Base-by-base conservation (phyloP, 2,329 filamentous ascomycete genomes). In the Aspergillus sp. region DNA sequence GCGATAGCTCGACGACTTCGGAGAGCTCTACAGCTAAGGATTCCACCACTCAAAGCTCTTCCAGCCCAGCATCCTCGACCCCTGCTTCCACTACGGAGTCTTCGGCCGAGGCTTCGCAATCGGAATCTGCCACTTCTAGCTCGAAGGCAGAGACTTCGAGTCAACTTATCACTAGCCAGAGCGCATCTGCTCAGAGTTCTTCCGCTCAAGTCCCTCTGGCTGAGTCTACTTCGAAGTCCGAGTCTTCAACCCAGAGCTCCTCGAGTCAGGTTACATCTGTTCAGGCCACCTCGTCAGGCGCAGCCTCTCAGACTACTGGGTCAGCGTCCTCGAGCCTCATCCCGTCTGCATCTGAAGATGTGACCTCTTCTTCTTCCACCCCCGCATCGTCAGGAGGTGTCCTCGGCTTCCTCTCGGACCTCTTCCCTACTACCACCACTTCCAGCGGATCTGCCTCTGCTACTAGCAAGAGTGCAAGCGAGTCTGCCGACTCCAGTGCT, bases 371-470 rank as follows among this genome's bases (percentile, higher is more conserved):
- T 12, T 51, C 55, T 15, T 23, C 60, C 17, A 57, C 48, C 15
- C 51, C 51, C 12, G 30, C 30, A 23, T 45, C 60, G 3, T 62
- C 60, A 8, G 43, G 47, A n/a, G 55, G 50, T 4, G n/a, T 54
- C 25, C 45, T 60, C 15, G 52, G 23, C 10, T 41, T 54, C 21
- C 21, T 54, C 9, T 28, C 51, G 1, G 36, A 19, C 19, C 13
- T 41, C 12, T 28, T 41, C 19, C 23, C 51, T 17, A 23, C 36
- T 25, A 45, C 23, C 23, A 45, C 52, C 23, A 43, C 52, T 15
- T 12, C 17, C 52, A 30, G 30, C 13, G 50, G 41, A 43, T 54
- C 57, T 17, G 28, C 17, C 39, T 21, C 57, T 9, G 41, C 21
- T 19, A 19, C 13, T 8, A 47, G 48, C 48, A 17, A 41, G 28